These are phyloP conservation scores for Melanogaster broomeanus DNA, from an alignment of 768 basidiomycete genomes.

Conservation along the genomic window DNA sequence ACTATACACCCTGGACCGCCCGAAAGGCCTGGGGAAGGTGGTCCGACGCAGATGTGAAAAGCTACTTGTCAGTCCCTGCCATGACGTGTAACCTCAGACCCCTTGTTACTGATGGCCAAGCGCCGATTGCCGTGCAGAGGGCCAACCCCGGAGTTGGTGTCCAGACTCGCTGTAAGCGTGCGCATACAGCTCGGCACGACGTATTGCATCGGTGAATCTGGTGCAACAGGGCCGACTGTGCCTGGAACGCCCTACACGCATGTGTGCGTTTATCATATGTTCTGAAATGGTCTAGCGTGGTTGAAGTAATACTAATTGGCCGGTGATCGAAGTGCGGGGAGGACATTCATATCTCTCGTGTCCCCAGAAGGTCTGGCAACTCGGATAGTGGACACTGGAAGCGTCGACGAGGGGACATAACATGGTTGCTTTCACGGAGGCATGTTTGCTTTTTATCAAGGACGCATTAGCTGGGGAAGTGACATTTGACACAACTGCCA, in stretches of 20 bases:
- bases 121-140: slow-evolving; percentile 8
- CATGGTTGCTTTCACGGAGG: slow-evolving; percentile 22
- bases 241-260: slow-evolving; percentile 1
- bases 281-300: neutral
- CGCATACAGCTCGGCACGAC: slow-evolving; percentile 13
- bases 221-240: slow-evolving; percentile 19
- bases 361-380: slow-evolving; percentile 9
- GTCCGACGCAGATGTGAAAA: slow-evolving; percentile 15
- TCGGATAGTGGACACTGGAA: slow-evolving; percentile 12
- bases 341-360: slow-evolving; percentile 12
- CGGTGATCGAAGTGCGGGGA: slow-evolving; percentile 5
- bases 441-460: slow-evolving; percentile 9
- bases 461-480: slow-evolving; percentile 14
- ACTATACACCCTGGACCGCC: slow-evolving; percentile 16
- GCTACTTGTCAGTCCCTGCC: slow-evolving; percentile 10
- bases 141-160: slow-evolving; percentile 16
- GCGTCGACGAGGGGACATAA: slow-evolving; percentile 15
- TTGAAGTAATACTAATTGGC: neutral
- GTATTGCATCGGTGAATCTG: slow-evolving; percentile 20
- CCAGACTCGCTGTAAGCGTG: slow-evolving; percentile 14
- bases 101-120: neutral
- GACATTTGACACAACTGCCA: neutral
- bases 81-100: neutral
- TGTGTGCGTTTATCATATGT: slow-evolving; percentile 6
- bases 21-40: slow-evolving; percentile 18